Base-by-base conservation (phyloP, 225 moss, liverwort and hornwort genomes). In the Pleurozium schreberi region DNA sequence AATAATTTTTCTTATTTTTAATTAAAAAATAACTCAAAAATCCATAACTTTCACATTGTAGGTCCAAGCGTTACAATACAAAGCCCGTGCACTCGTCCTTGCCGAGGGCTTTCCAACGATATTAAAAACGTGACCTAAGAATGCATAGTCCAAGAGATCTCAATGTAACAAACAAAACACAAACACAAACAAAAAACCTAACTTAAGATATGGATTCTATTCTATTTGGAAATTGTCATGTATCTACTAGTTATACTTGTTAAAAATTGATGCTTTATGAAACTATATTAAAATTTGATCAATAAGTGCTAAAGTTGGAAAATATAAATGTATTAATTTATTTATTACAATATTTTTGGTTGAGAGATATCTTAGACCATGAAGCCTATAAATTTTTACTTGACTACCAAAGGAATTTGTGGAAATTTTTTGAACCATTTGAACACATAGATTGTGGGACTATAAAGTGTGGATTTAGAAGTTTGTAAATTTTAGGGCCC, bases 381-480 rank as follows among this genome's bases (percentile, higher is more conserved):
- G 0, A 55, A 78, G 16, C 55, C 3, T 52, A 52, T 0, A 52
- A 36, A 52, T 52, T 76, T 52, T 1, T 76, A 34, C 9, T 9
- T 22, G 20, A 49, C 12, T 52, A 5, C 21, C 21, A 34, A 5
- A 34, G 0, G 3, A 76, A 53, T 23, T 36, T 52, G 14, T 34
- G 2, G 3, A 20, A 34, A 50, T 8, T 3, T 2, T 31, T 75
- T 1, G 31, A 2, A 3, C 31, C 7, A 74, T 74, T 47, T 30
- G 31, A 74, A 49, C 1, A 4, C 1, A 0, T 19, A 75, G 12
- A 19, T 75, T 33, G 9, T 0, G 3, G 0, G 13, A 77, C 23
- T 36, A 34, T 23, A 9, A 33, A 36, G 1, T 36, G 9, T 10
- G 2, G 53, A 53, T 3, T 23, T 53, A 23, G 6, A 14, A 77